A percentile compares a stretch with the other conserved stretches of the same genome.
Conservation (phyloP, 73 alveolate species). For the Loxodes magnus region DNA sequence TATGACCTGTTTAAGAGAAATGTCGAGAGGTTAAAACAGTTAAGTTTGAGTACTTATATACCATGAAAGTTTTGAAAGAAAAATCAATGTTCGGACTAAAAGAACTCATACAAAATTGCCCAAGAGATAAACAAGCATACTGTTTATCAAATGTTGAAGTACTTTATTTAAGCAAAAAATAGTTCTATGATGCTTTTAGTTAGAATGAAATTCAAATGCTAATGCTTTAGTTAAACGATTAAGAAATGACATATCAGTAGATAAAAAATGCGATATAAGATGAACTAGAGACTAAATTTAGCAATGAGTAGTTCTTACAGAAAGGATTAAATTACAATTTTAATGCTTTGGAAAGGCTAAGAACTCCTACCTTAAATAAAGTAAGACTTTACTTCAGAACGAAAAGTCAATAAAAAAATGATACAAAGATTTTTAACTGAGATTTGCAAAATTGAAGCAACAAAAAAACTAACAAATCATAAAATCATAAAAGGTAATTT, state of each 20-base stretch:
- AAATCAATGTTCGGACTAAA: neutral
- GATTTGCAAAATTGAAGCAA: no score
- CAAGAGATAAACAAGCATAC: neutral
- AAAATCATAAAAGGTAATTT: no score
- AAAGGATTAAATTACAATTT: no score
- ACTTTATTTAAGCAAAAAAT: neutral
- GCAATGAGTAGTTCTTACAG: no score
- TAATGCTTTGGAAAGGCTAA: no score
- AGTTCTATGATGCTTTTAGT: neutral
- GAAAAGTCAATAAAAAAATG: no score
- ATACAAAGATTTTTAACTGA: no score
- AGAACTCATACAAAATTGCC: neutral
- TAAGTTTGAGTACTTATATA: neutral
- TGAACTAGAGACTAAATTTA: no score
- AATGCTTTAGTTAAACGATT: neutral
- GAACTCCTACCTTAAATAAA: no score
- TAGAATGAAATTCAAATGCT: neutral
- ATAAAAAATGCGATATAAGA: no score
- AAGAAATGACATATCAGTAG: constrained; percentile 1
- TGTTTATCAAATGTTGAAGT: neutral
- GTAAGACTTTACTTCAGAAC: no score
- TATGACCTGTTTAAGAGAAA: constrained; percentile 3
- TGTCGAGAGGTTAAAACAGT: neutral
- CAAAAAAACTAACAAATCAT: no score
- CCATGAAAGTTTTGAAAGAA: neutral